Percentiles rank a stretch among this genome's conserved stretches.
Evolutionary conservation across 768 basidiomycete species (phyloP).

Genomic region (Mycena olivaceomarginata): DNA sequence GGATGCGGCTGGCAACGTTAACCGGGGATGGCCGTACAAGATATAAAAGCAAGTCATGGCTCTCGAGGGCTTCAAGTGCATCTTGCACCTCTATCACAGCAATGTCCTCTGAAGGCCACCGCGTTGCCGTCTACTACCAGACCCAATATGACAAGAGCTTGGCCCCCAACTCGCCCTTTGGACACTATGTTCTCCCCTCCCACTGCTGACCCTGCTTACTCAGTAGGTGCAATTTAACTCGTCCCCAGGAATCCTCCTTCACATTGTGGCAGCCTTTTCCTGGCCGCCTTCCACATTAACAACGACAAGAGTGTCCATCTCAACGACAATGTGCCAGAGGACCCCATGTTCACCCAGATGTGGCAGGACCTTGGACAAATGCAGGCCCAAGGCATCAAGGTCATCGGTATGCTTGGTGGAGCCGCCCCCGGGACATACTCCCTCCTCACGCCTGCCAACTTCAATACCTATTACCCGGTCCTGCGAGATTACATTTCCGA

Average conservation of each 20-base stretch:
- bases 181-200: constrained; percentile 49
- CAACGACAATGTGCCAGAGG: constrained; percentile 47
- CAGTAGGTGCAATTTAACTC: constrained; percentile 35
- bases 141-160: constrained; percentile 46
- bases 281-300: constrained; percentile 52
- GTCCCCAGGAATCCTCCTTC: not conserved
- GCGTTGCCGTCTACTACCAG: constrained; percentile 51
- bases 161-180: constrained; percentile 37
- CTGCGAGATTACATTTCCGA: constrained; percentile 44
- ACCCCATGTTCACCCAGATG: constrained; percentile 46
- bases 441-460: constrained; percentile 41
- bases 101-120: constrained; percentile 46
- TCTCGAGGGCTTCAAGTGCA: not conserved
- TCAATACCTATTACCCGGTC: constrained; percentile 47
- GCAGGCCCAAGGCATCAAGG: constrained; percentile 48
- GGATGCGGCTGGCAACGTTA: constrained; percentile 3
- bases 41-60: constrained; percentile 20
- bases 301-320: constrained; percentile 45
- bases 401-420: constrained; percentile 52
- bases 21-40: constrained; percentile 18
- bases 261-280: constrained; percentile 39
- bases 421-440: constrained; percentile 48
- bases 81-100: not conserved
- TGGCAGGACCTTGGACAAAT: constrained; percentile 49
- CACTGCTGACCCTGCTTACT: constrained; percentile 46